Conservation (phyloP, 2,329 filamentous ascomycete species). For the Fusarium subglutinans region DNA sequence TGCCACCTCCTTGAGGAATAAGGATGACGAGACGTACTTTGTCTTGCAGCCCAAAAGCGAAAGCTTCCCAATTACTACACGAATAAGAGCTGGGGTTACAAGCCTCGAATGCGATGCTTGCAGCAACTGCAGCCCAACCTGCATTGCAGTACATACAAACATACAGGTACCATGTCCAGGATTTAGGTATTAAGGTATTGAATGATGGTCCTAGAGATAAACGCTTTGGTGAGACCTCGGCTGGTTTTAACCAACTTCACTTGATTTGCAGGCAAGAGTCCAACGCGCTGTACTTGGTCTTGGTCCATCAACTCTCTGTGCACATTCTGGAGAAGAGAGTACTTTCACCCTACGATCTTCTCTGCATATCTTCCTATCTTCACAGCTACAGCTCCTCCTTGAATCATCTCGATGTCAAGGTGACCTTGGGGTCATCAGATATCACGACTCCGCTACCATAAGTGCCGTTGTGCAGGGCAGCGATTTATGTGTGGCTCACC, state of each 20-base stretch:
- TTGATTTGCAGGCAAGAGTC: slow-evolving; percentile 14
- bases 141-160: slow-evolving; percentile 19
- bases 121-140: slow-evolving; percentile 37
- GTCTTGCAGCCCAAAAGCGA: slow-evolving; percentile 21
- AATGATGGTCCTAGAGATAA: background rate
- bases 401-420: background rate
- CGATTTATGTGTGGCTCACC: slow-evolving; percentile 3
- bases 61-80: slow-evolving; percentile 24
- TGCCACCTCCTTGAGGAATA: slow-evolving; percentile 18
- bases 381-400: background rate
- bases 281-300: background rate
- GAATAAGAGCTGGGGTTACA: slow-evolving; percentile 26
- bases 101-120: slow-evolving; percentile 25
- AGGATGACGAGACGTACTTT: slow-evolving; percentile 6
- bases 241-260: background rate
- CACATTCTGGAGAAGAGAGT: background rate
- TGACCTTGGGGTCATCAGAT: slow-evolving; percentile 4
- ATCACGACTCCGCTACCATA: background rate
- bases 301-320: background rate
- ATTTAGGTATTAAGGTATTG: background rate
- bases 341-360: background rate
- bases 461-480: background rate
- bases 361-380: background rate
- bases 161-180: slow-evolving; percentile 12
- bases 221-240: slow-evolving; percentile 6